phyloP scores from a whole-genome alignment of 345 rosid species.

The Firmiana major region DNA sequence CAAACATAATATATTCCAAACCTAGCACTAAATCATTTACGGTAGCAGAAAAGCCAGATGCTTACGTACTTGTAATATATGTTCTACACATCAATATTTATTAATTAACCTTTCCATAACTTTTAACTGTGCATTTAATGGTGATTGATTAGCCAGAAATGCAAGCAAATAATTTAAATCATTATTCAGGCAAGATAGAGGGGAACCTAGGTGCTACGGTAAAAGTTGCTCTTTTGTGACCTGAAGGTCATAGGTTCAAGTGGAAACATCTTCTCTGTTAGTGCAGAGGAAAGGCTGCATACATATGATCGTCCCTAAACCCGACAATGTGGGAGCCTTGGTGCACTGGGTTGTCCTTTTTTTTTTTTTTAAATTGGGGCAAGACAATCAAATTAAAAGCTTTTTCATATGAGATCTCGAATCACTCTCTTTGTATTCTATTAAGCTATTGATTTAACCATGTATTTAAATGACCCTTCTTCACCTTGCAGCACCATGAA shows the following conservation, averaged over 20 bases:
- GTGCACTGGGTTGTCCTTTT: too few relatives aligned
- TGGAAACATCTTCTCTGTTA: too few relatives aligned
- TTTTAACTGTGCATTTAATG: neutral
- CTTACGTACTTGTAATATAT: neutral
- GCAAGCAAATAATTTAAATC: neutral
- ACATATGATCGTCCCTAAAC: too few relatives aligned
- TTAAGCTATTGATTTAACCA: neutral
- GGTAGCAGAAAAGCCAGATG: neutral
- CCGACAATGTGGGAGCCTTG: too few relatives aligned
- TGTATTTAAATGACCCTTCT: neutral
- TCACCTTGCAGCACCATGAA: neutral
- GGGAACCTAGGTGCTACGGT: too few relatives aligned
- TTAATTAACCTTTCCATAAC: neutral
- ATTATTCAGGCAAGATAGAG: neutral
- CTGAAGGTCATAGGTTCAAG: too few relatives aligned
- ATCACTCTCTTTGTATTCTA: neutral
- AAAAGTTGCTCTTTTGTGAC: too few relatives aligned
- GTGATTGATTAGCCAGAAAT: constrained; percentile 1
- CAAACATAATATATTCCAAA: constrained; percentile 1
- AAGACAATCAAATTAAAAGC: neutral
- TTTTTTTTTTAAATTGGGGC: too few relatives aligned
- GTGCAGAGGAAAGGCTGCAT: too few relatives aligned
- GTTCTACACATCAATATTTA: neutral
- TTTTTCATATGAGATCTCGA: neutral
- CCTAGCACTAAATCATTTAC: neutral